A percentile compares a stretch with the other conserved stretches of the same genome.
phyloP scores from a whole-genome alignment of 495 filamentous ascomycete species.

The Cercophora samala region DNA sequence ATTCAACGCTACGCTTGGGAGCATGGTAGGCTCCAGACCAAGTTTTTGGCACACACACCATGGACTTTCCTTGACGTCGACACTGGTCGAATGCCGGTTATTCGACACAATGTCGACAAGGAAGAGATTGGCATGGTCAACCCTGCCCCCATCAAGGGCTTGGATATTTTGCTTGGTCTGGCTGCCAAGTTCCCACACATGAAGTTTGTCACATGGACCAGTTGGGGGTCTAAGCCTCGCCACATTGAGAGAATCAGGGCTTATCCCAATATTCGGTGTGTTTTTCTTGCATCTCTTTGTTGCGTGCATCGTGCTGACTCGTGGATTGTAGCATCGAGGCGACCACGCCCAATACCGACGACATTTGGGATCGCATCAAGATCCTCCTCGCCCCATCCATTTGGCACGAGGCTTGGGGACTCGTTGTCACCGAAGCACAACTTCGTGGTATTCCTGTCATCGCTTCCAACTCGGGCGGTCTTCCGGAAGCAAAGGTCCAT shows the following conservation, averaged over 20 bases:
- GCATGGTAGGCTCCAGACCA: conserved; percentile 28
- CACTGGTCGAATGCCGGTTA: conserved; percentile 20
- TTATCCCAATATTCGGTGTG: conserved; percentile 30
- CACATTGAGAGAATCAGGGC: conserved; percentile 18
- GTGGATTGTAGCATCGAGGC: conserved; percentile 20
- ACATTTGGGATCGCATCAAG: conserved; percentile 36
- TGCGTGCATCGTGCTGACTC: neutral
- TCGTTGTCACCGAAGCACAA: conserved; percentile 35
- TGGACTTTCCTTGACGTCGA: conserved; percentile 27
- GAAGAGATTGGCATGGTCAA: conserved; percentile 35
- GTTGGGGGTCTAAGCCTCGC: conserved; percentile 28
- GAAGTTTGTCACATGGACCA: conserved; percentile 34
- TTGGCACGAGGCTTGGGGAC: conserved; percentile 35
- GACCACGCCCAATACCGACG: conserved; percentile 29
- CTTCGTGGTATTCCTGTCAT: conserved; percentile 35
- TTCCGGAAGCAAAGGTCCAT: conserved; percentile 32
- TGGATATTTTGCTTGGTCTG: conserved; percentile 27
- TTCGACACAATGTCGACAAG: conserved; percentile 31
- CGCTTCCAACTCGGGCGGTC: conserved; percentile 32
- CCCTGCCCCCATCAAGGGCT: conserved; percentile 33
- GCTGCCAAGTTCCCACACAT: conserved; percentile 28
- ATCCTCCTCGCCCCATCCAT: conserved; percentile 32
- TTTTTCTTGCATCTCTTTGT: neutral
- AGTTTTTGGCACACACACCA: conserved; percentile 27
- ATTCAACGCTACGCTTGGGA: conserved; percentile 28